Base-by-base conservation (phyloP, 2,329 filamentous ascomycete species). In the Grosmannia clavigera region DNA sequence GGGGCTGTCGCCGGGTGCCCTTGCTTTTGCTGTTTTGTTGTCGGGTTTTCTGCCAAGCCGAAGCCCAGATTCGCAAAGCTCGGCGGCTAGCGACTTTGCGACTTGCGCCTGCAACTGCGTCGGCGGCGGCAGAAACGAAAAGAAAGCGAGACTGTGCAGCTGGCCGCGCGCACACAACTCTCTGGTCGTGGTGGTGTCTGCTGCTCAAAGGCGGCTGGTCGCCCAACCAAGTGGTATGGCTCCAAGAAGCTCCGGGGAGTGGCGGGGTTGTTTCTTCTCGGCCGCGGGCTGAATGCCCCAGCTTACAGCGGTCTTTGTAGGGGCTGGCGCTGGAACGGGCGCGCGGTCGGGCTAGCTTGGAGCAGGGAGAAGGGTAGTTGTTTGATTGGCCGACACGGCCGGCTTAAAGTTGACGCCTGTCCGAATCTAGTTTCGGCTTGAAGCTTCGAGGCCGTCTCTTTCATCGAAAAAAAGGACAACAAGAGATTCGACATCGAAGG, bases 221-320 rank as follows among this genome's bases (percentile, higher is more conserved):
- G 57, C 57, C 57, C 57, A 59, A 59, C 43, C 22, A 31, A 40
- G 31, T 43, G 33, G 33, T 10, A 35, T 35, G 33, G 33, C 46
- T 50, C 48, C 11, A 50, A 14, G 48, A 58, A 58, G 57, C 57
- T 58, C 57, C 11, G 3, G 29, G 5, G 7, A 22, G 38, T 59
- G 57, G 57, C 57, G 57, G 57, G 57, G 57, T 55, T 43, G 31
- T 27, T 29, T 11, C 46, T 53, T 58, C 14, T 43, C 33, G 33
- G 33, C 33, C 33, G 33, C 10, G 33, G 33, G 9, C 9, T 35
- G 33, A 9, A 10, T 10, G 33, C 53, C 14, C 31, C 53, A 25
- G 53, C 38, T 35, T 54, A 33, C n/a, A 54, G 52, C 52, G 29
- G 35, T 38, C 35, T 38, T 38, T 38, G 35, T 38, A 38, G 35